Base-by-base conservation (phyloP, 441 rosid species). In the Geranium incanum region DNA sequence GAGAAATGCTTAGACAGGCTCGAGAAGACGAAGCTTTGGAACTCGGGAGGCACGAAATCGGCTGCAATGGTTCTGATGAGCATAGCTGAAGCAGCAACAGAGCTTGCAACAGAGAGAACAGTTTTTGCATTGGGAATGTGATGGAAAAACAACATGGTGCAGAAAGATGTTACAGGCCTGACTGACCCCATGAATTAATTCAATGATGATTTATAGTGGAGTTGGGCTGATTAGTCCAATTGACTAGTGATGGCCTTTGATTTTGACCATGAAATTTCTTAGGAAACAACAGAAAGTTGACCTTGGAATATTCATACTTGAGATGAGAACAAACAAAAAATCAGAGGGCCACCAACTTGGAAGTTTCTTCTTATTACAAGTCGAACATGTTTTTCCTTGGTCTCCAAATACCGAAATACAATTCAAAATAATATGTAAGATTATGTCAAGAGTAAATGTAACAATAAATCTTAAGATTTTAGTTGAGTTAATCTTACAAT, bases 41-140 rank as follows among this genome's bases (percentile, higher is more conserved):
- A 9, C 28, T 48, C 23, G 19, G 68, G 0, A 36, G 72, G 41
- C 11, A 73, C 71, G 4, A 71, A 3, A 33, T 81, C 80, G 1
- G 3, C 36, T 18, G 72, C 21, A 8, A 71, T 36, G 4, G 76
- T 66, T 18, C 71, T 12, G 36, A 74, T 66, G 28, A 78, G 76
- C 81, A 78, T 71, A 11, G 79, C 68, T 3, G 78, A 73, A 0
- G 80, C 81, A 0, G 81, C 68, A 4, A 76, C 63, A 4, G 78
- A 41, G 5, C 79, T 68, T 77, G 65, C 76, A 55, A 15, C 19
- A 13, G 62, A 55, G 7, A 55, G 16, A 55, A 55, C 62, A 4
- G 16, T 5, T 15, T 15, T 55, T 55, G 62, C 21, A 15, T 55
- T n/a, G 21, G 1, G 62, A 5, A 15, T 3, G 62, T 55, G 3